phyloP scores from a whole-genome alignment of 176 grass and related monocot genomes.

The Hsuehochloa calcarea region DNA sequence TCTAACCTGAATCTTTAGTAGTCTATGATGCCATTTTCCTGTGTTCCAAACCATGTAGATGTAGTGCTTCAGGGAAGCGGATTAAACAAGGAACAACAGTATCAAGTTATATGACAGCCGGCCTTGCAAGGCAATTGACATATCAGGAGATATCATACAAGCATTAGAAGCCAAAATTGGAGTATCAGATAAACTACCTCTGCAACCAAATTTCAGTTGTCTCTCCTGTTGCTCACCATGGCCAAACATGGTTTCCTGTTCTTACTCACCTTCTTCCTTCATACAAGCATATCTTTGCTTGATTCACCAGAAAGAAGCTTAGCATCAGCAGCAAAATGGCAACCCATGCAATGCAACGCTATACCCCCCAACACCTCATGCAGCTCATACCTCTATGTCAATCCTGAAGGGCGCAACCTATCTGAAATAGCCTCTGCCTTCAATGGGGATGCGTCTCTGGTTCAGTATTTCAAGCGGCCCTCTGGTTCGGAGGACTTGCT shows the following conservation, averaged over 20 bases:
- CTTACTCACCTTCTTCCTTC: constrained; percentile 35
- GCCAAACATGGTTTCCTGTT: constrained; percentile 33
- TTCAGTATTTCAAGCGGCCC: constrained; percentile 31
- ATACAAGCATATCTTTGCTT: neutral
- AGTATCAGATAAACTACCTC: constrained; percentile 34
- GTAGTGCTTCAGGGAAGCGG: constrained; percentile 25
- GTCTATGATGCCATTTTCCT: constrained; percentile 28
- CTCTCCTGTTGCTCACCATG: constrained; percentile 34
- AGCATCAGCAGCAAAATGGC: constrained; percentile 16
- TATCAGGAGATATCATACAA: constrained; percentile 24
- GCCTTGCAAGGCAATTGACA: constrained; percentile 39
- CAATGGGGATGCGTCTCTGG: constrained; percentile 34
- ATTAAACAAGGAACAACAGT: constrained; percentile 38
- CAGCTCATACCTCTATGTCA: constrained; percentile 56
- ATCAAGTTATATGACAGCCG: neutral
- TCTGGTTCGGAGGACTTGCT: constrained; percentile 35
- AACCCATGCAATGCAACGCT: constrained; percentile 30
- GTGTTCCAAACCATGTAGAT: constrained; percentile 2
- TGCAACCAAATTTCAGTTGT: constrained; percentile 26
- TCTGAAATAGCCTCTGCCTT: constrained; percentile 26
- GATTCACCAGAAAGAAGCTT: neutral
- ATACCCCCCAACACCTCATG: constrained; percentile 26
- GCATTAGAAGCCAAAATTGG: constrained; percentile 17
- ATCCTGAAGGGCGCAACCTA: constrained; percentile 28
- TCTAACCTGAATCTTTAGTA: constrained; percentile 1